phyloP scores from a whole-genome alignment of 441 rosid species.

The Iberis amara region DNA sequence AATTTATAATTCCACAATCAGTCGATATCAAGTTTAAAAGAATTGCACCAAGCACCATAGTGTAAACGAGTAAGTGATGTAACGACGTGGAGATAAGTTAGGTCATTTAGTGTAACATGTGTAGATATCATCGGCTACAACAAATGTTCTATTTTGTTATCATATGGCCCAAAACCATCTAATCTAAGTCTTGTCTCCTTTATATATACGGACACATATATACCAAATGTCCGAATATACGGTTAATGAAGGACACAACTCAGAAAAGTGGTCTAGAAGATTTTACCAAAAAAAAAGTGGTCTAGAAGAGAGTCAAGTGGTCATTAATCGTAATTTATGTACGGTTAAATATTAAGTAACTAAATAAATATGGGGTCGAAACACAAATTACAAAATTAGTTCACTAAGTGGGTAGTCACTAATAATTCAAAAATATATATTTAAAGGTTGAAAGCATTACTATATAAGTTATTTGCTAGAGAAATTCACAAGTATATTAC shows the following conservation, averaged over 20 bases:
- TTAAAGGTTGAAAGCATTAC: constrained; percentile 13
- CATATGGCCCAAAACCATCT: constrained; percentile 16
- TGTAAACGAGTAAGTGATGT: background rate
- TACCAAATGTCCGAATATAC: constrained; percentile 10
- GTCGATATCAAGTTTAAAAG: background rate
- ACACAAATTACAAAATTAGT: constrained; percentile 5
- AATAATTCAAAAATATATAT: constrained; percentile 21
- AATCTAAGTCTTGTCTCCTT: constrained; percentile 24
- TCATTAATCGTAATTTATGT: constrained; percentile 5
- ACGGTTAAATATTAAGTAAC: constrained; percentile 19
- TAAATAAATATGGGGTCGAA: constrained; percentile 14
- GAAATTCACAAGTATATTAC: too few relatives aligned
- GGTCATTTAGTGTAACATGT: constrained; percentile 22
- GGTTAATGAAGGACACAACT: constrained; percentile 1
- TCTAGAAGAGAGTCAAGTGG: constrained; percentile 14
- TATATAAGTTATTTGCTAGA: background rate
- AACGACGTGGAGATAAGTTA: constrained; percentile 23
- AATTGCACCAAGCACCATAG: constrained; percentile 7
- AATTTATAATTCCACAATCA: constrained; percentile 1
- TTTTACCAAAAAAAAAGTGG: too few relatives aligned
- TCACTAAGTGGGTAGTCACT: constrained; percentile 31
- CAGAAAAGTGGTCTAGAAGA: background rate
- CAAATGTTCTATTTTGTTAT: constrained; percentile 20
- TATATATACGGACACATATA: constrained; percentile 1
- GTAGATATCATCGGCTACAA: constrained; percentile 10